Evolutionary conservation across 2,329 filamentous ascomycete genomes (phyloP).

Genomic region (Colletotrichum gloeosporioides): DNA sequence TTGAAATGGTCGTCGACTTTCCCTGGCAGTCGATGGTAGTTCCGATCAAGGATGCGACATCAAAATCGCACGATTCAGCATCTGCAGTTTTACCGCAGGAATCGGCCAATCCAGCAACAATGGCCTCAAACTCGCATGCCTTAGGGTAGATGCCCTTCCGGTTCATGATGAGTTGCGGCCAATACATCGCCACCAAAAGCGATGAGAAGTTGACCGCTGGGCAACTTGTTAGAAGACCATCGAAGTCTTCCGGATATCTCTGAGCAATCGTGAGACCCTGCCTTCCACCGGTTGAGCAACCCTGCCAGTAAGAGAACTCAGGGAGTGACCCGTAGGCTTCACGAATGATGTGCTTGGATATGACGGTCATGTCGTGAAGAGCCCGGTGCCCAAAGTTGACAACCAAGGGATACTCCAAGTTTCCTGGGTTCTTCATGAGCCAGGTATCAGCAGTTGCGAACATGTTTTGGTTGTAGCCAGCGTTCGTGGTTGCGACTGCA

Average conservation of each 20-base stretch:
- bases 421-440: conserved; percentile 20
- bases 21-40: neutral
- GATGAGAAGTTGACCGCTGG: conserved; percentile 39
- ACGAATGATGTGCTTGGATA: conserved; percentile 52
- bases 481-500: conserved; percentile 27
- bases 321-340: conserved; percentile 47
- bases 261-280: conserved; percentile 62
- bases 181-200: neutral
- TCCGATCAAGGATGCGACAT: neutral
- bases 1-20: neutral
- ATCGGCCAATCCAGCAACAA: conserved; percentile 35
- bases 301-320: conserved; percentile 57
- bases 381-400: neutral
- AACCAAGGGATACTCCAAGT: neutral
- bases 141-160: neutral
- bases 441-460: conserved; percentile 2
- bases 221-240: conserved; percentile 58
- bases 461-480: conserved; percentile 18
- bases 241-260: conserved; percentile 61
- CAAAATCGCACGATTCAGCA: neutral
- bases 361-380: conserved; percentile 39
- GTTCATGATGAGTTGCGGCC: neutral
- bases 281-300: conserved; percentile 65
- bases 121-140: conserved; percentile 35
- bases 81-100: conserved; percentile 46